phyloP scores from a whole-genome alignment of 148 eudicot genomes.

The Suaeda aralocaspica region DNA sequence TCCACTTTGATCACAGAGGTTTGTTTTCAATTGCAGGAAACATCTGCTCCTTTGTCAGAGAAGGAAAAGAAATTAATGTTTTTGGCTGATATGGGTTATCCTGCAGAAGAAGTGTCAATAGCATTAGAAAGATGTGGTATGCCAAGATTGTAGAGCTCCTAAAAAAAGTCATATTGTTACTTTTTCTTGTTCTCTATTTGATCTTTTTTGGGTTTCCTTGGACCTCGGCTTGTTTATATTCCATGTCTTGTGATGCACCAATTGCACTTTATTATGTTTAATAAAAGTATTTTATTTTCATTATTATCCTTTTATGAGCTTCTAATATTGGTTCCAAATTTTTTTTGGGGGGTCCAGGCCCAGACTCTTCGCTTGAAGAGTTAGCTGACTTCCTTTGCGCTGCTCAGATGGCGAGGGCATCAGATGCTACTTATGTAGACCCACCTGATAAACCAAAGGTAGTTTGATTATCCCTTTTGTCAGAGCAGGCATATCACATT shows the following conservation, averaged over 20 bases:
- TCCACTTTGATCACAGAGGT: not conserved
- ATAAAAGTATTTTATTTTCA: too few relatives aligned
- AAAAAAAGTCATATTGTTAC: not conserved
- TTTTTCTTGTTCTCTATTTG: not conserved
- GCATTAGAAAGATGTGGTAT: constrained; percentile 88
- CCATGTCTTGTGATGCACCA: too few relatives aligned
- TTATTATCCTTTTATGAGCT: too few relatives aligned
- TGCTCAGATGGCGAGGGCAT: constrained; percentile 74
- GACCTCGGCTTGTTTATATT: not conserved
- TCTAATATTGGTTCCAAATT: not conserved
- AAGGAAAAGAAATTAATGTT: constrained; percentile 36
- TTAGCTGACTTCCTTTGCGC: constrained; percentile 66
- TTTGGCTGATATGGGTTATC: constrained; percentile 65
- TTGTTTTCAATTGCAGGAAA: constrained; percentile 34
- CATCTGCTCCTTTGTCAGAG: constrained; percentile 24
- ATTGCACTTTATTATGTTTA: too few relatives aligned
- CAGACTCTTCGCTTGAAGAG: constrained; percentile 54
- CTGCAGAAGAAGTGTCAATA: constrained; percentile 58
- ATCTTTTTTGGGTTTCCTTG: not conserved
- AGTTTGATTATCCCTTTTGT: not conserved
- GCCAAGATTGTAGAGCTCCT: not conserved
- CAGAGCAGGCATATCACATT: not conserved
- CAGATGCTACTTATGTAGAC: constrained; percentile 37
- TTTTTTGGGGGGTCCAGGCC: constrained; percentile 38
- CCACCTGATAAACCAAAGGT: constrained; percentile 40